A percentile compares a stretch with the other conserved stretches of the same genome.
These are phyloP conservation scores for Ligustrum vulgare DNA, from an alignment of 257 asterid species.

Conservation along the genomic window DNA sequence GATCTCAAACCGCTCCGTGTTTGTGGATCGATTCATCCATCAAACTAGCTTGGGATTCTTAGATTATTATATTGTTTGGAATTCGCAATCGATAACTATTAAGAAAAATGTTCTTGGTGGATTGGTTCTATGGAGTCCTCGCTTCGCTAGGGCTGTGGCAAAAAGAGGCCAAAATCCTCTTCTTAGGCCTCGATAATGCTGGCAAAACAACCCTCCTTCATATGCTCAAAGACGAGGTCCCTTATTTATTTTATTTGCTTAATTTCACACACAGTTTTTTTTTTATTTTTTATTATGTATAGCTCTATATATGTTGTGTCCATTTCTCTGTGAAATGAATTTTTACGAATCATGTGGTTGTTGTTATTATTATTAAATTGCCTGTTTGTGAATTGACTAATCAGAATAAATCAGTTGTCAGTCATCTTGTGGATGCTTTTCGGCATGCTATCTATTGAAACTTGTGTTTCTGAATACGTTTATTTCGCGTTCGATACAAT, in stretches of 20 bases:
- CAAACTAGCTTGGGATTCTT: not conserved
- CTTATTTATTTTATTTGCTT: not conserved
- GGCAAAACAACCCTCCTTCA: not conserved
- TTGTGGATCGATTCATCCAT: not conserved
- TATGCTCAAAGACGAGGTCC: conserved; percentile 5
- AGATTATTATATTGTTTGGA: not conserved
- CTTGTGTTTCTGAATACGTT: not conserved
- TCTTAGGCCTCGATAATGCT: not conserved
- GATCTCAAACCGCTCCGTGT: not conserved
- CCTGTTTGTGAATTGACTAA: not conserved
- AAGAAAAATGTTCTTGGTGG: conserved; percentile 2
- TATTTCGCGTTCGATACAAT: not conserved
- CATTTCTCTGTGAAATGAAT: not conserved
- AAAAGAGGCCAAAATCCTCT: conserved; percentile 2
- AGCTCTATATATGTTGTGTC: not conserved
- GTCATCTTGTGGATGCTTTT: not conserved
- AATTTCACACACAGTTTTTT: not conserved
- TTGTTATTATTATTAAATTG: not conserved
- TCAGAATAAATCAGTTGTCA: not conserved
- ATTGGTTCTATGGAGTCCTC: conserved; percentile 7
- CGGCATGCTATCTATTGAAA: not conserved
- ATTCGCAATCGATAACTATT: not conserved
- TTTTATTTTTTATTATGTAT: not conserved
- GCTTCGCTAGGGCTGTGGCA: conserved; percentile 2
- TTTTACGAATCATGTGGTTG: not conserved